These are phyloP conservation scores for Didymella lethalis DNA, from an alignment of 2,329 filamentous ascomycete genomes.

Conservation along the genomic window DNA sequence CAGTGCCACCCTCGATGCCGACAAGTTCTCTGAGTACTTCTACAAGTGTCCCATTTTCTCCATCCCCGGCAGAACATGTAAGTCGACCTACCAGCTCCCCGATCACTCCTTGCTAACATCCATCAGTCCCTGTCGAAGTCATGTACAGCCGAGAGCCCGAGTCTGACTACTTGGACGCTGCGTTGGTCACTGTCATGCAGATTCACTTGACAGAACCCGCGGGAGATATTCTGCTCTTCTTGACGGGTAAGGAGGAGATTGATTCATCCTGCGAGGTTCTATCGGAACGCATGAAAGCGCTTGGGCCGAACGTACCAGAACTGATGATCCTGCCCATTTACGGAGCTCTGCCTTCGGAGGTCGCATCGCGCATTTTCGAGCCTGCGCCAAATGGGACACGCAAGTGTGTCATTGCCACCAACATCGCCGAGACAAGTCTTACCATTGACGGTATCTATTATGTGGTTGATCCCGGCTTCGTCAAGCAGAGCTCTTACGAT, in stretches of 20 bases:
- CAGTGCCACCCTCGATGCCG: constrained; percentile 95
- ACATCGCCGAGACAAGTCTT: constrained; percentile 97
- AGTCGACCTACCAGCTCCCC: not conserved
- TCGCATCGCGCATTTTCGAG: constrained; percentile 94
- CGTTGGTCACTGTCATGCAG: constrained; percentile 96
- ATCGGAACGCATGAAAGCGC: constrained; percentile 93
- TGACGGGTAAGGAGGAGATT: constrained; percentile 98
- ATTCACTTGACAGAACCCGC: constrained; percentile 92
- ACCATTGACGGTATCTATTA: constrained; percentile 98
- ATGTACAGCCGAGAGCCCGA: constrained; percentile 96
- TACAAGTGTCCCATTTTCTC: constrained; percentile 96
- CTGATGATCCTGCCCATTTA: constrained; percentile 96
- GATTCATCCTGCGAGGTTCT: constrained; percentile 93
- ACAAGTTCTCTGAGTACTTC: constrained; percentile 97
- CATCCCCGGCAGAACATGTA: constrained; percentile 87
- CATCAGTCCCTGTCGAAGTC: constrained; percentile 79
- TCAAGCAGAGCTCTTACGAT: constrained; percentile 97
- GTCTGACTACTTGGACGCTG: constrained; percentile 92
- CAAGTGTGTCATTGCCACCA: constrained; percentile 97
- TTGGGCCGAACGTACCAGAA: constrained; percentile 90
- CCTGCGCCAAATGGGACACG: constrained; percentile 83
- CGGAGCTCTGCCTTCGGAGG: constrained; percentile 88
- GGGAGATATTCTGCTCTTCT: constrained; percentile 94
- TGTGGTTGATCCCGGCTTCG: constrained; percentile 95
- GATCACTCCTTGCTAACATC: not conserved